Evolutionary conservation across 345 rosid genomes (phyloP), one percentile per base, ranked within the genome.

Genomic region (Draba incana): DNA sequence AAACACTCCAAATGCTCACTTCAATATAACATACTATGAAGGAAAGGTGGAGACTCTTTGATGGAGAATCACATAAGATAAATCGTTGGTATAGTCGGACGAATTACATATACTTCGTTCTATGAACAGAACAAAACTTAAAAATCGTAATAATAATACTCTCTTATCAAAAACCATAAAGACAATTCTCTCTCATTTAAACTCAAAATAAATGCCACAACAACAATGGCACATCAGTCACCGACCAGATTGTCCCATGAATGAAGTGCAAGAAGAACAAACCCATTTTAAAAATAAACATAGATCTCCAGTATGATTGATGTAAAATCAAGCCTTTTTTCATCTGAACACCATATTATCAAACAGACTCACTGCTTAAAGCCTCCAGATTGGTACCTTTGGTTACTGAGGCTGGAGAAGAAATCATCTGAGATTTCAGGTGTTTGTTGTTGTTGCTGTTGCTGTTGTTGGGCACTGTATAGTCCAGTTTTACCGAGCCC

Each of bases 401-500:
- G 92, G 79, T 78, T 72, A 56, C 87, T 77, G 37, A 83, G 83
- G 78, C 75, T 81, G 47, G 90, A 86, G 85, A 86, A 92, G 74
- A 86, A 79, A 63, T 89, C 92, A 45, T 84, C 96, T 38, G 80
- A 53, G 52, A 69, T 31, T 6, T 70, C 76, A 59, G 67, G 62
- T 57, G 72, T 4, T 75, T 69, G 71, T 57, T 68, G 78, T 61
- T 64, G 76, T 3, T 62, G 20, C 20, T 20, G 84, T 13, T 68
- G 72, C 11, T 55, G 59, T 12, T 80, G 48, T 49, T 77, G 84
- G 31, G 88, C 35, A 43, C 85, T 57, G 48, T 81, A 39, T 43
- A 86, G 62, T 30, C 88, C 86, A 3, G 93, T 79, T 63, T 74
- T 86, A 66, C 93, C 85, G 4, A 91, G 85, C 59, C 97, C 96